Conservation (phyloP, 306 rosid genomes). For the Cajanus cajan region DNA sequence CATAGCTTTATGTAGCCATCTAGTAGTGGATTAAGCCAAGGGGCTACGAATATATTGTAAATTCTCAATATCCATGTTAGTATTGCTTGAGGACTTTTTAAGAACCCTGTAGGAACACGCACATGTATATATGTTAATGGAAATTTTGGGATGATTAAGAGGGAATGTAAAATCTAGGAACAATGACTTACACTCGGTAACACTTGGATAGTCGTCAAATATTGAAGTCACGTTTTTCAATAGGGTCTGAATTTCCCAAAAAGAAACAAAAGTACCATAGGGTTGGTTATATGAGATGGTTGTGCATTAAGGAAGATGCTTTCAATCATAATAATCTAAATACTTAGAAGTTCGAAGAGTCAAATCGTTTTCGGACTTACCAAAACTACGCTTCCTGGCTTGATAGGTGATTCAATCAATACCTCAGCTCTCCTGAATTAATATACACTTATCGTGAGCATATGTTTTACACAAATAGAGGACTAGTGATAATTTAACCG, state of each 20-base stretch:
- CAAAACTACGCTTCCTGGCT: conserved; percentile 74
- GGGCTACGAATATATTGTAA: conserved; percentile 39
- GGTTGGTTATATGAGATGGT: background rate
- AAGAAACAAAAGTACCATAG: background rate
- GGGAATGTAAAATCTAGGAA: conserved; percentile 18
- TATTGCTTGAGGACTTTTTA: conserved; percentile 46
- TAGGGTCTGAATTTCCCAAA: conserved; percentile 43
- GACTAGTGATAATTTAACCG: background rate
- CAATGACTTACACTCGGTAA: conserved; percentile 54
- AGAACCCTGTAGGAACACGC: conserved; percentile 61
- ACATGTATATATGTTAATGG: background rate
- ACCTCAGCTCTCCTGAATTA: conserved; percentile 62
- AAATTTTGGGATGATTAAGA: conserved; percentile 2
- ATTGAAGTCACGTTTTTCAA: conserved; percentile 56
- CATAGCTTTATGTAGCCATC: conserved; percentile 50
- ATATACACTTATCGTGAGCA: conserved; percentile 31
- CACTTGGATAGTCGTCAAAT: conserved; percentile 63
- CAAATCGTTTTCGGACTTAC: conserved; percentile 39
- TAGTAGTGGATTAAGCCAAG: conserved; percentile 44
- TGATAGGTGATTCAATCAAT: conserved; percentile 76
- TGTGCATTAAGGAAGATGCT: background rate
- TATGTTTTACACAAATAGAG: background rate
- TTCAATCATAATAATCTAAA: background rate
- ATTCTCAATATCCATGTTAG: conserved; percentile 46
- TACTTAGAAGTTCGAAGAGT: conserved; percentile 1